Base-by-base conservation (phyloP, 1,139 yeast species). In the Magnusiomyces paraingens region DNA sequence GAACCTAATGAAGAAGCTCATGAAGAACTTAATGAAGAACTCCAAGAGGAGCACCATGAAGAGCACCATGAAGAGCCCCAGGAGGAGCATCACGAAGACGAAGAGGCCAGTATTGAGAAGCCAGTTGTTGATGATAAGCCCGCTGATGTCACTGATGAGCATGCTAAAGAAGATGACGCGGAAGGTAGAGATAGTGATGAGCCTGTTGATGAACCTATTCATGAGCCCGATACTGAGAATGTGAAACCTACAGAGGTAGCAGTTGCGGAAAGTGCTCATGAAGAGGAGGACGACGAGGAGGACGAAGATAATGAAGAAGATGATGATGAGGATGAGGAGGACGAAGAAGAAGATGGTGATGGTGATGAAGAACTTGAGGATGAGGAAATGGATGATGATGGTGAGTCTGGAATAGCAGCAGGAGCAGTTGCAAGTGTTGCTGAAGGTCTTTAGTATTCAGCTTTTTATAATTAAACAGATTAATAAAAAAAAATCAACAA, bases 261-360 rank as follows among this genome's bases (percentile, higher is more conserved):
- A 22, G 18, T 20, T n/a, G 42, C 32, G 32, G 49, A 20, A 14
- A 42, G 35, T 15, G 35, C 29, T 18, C n/a, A 32, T 10, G 22
- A 39, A 8, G 43, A 39, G n/a, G 18, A 39, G 43, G 18, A 39
- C 6, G 43, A 39, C 10, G 47, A 6, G 5, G 36, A 44, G 20
- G 36, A 44, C n/a, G 47, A 44, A n/a, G 47, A 11, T 21, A 36
- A 44, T n/a, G 47, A 44, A 26, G 18, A 42, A 18, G 45, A 42
- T 4, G 18, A 14, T 6, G 42, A 8, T 10, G 8, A 39, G 15
- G n/a, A 12, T 32, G 36, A 32, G 36, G 36, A 12, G 8, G 36
- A 8, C 36, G 36, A 32, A 32, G 36, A 32, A 12, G 36, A 12
- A 8, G 36, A 32, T 10, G 36, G 12, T 8, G 36, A 32, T 12